phyloP scores from a whole-genome alignment of 306 rosid species.

The Dalbergia cochinchinensis region DNA sequence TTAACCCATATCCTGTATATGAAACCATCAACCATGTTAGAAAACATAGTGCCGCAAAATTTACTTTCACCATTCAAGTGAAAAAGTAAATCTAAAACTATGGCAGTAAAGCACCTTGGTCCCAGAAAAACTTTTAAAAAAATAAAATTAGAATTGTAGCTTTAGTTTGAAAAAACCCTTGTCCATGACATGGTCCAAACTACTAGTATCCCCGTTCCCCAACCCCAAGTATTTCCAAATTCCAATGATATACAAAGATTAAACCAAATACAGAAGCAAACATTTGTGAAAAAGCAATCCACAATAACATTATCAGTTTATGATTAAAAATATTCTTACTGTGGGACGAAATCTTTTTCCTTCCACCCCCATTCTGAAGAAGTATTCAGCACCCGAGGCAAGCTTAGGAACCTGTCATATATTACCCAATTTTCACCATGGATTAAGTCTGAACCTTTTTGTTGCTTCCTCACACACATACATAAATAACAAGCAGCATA shows the following conservation, averaged over 20 bases:
- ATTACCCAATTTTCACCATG: conserved; percentile 39
- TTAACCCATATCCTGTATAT: conserved; percentile 33
- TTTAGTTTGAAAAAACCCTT: conserved; percentile 17
- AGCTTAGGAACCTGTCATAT: conserved; percentile 91
- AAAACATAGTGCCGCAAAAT: conserved; percentile 1
- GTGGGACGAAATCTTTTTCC: conserved; percentile 99
- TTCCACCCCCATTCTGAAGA: conserved; percentile 95
- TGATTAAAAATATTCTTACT: conserved; percentile 58
- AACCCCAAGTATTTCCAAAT: background rate
- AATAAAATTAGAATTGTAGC: background rate
- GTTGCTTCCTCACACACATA: conserved; percentile 32
- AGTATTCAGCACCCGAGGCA: conserved; percentile 94
- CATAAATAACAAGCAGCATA: conserved; percentile 32
- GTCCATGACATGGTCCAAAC: conserved; percentile 31
- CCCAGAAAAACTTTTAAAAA: conserved; percentile 33
- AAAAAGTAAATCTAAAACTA: conserved; percentile 9
- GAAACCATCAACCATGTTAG: conserved; percentile 1
- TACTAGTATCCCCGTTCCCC: background rate
- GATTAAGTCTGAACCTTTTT: background rate
- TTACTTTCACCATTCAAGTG: conserved; percentile 10
- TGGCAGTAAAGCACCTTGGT: conserved; percentile 4
- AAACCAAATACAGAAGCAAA: conserved; percentile 14
- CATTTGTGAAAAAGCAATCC: background rate
- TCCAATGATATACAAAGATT: conserved; percentile 19
- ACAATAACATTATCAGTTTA: conserved; percentile 1